A percentile compares a stretch with the other conserved stretches of the same genome.
phyloP scores from a whole-genome alignment of 1,139 yeast species.

The Pichia kudriavzevii region DNA sequence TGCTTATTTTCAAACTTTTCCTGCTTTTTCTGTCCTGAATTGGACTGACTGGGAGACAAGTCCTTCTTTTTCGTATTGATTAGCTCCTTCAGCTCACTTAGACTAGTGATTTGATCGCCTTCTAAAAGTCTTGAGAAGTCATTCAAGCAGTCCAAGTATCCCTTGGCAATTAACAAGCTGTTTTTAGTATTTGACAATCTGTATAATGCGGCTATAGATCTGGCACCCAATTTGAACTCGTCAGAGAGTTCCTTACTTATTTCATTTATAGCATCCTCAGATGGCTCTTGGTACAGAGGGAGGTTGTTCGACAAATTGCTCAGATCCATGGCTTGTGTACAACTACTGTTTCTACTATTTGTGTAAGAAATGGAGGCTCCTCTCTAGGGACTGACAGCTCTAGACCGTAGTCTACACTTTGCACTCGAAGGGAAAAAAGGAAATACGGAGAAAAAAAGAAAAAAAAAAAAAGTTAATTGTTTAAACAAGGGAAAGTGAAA shows the following conservation, averaged over 20 bases:
- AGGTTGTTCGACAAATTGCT: constrained; percentile 46
- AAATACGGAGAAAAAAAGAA: neutral
- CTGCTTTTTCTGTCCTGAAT: neutral
- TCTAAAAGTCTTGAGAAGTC: constrained; percentile 44
- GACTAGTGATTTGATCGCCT: constrained; percentile 1
- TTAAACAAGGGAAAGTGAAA: too few relatives aligned
- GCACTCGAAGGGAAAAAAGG: too few relatives aligned
- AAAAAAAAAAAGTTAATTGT: neutral
- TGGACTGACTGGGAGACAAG: neutral
- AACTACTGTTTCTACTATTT: too few relatives aligned
- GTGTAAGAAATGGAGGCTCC: too few relatives aligned
- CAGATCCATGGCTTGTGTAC: constrained; percentile 40
- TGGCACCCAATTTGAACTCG: constrained; percentile 58
- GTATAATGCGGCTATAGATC: constrained; percentile 56
- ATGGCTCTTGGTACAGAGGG: constrained; percentile 42
- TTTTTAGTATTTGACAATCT: constrained; percentile 43
- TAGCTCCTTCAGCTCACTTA: constrained; percentile 6
- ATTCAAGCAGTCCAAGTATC: constrained; percentile 50
- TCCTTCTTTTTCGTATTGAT: constrained; percentile 4
- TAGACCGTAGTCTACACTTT: too few relatives aligned
- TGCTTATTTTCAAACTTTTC: too few relatives aligned
- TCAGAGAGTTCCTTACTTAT: constrained; percentile 38
- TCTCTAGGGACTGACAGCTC: too few relatives aligned
- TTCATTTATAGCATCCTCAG: constrained; percentile 37
- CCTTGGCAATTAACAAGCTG: constrained; percentile 39